phyloP scores from a whole-genome alignment of 2,329 filamentous ascomycete genomes.

The Diaporthe velutina region DNA sequence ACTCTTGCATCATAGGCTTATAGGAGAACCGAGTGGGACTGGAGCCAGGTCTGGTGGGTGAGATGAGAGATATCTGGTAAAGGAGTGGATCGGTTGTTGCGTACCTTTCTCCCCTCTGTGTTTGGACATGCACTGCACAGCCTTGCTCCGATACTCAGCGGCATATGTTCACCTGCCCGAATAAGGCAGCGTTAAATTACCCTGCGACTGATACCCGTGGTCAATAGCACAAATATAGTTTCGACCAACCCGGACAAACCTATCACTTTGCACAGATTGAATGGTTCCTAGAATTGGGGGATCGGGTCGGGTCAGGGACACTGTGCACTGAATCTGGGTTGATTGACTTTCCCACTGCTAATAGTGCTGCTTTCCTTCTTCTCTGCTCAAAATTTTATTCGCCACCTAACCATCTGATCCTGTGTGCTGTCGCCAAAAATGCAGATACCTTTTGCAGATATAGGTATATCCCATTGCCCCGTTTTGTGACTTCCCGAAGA shows the following conservation, averaged over 20 bases:
- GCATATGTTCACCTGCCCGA: no score
- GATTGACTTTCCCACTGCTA: background rate
- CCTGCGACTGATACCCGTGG: no score
- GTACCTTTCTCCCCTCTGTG: background rate
- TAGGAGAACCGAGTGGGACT: background rate
- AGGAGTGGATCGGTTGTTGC: background rate
- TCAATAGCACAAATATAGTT: background rate
- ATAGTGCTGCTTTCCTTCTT: background rate
- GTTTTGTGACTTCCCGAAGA: no score
- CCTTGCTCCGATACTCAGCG: background rate
- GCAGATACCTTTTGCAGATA: background rate
- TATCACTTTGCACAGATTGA: no score
- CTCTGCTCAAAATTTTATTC: no score
- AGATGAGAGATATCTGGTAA: background rate
- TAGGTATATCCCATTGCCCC: background rate
- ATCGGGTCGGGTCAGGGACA: background rate
- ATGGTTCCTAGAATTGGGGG: background rate
- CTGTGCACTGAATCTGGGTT: background rate
- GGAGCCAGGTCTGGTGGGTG: background rate
- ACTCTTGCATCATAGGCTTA: constrained; percentile 12
- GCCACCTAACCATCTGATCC: background rate
- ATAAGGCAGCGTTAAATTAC: no score
- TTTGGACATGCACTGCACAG: background rate
- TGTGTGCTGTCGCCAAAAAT: background rate
- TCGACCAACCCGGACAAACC: background rate